Evolutionary conservation across 805 yeast genomes (phyloP), one percentile per base, ranked within the genome.

Genomic region (Zygosaccharomyces siamensis): DNA sequence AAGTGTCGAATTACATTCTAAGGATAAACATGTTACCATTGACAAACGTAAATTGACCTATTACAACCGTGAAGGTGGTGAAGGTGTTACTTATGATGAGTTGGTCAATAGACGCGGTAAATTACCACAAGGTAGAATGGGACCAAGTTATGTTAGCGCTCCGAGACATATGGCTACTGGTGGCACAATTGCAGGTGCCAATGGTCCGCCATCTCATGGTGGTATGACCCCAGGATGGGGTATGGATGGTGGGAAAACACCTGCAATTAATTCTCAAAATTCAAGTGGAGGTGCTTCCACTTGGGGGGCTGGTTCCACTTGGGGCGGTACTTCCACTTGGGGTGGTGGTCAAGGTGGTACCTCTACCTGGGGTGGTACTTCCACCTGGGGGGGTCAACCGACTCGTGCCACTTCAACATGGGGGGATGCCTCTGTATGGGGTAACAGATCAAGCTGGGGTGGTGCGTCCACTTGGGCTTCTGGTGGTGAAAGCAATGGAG

Each of bases 1-100:
- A 1, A 79, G 97, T 51, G 87, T 93, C 39, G 99, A 93, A 70
- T 76, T 93, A 55, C 98, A 93, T 67, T 87, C 97, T 24, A 90
- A 90, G 57, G 83, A 84, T 63, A 93, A 92, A 66, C 86, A 86
- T 51, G 81, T 90, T 52, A 87, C 92, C 50, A 86, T 93, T 30
- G 84, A 82, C 59, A 90, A 90, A 62, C 76, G 79, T 30, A 87
- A 84, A 62, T 75, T 93, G 60, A 78, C 88, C 55, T 92, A 89
- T 60, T 78, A 77, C 47, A 79, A 85, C 43, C 82, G 66, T 53
- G 71, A 80, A 48, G 72, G 78, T 45, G 89, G 89, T 41, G 81
- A 76, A 55, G 77, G 88, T 49, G 74, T 85, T 37, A 84, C 95
- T 16, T 89, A 87, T 64, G 84, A 85, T 58, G 86, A 89, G 54